These are phyloP conservation scores for Colletotrichum cereale DNA, from an alignment of 2,329 filamentous ascomycete species.

Conservation along the genomic window DNA sequence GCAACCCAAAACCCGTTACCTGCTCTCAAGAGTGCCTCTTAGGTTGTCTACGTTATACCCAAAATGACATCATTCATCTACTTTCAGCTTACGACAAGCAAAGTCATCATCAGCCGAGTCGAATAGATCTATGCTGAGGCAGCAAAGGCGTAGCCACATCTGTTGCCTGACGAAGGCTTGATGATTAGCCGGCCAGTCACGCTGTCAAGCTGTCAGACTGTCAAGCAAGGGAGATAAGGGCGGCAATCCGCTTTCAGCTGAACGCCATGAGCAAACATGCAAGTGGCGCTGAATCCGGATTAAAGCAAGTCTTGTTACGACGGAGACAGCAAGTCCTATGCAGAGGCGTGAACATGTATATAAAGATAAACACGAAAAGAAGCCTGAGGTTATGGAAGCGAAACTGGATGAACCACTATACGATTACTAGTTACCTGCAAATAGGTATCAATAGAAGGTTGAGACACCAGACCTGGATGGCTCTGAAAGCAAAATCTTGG, in stretches of 20 bases:
- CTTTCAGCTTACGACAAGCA: neutral
- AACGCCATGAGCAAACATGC: slow-evolving; percentile 18
- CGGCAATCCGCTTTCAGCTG: slow-evolving; percentile 31
- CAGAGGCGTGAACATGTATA: neutral
- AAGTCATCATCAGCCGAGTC: neutral
- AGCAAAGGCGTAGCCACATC: neutral
- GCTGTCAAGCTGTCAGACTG: neutral
- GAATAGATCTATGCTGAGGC: neutral
- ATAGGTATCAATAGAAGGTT: neutral
- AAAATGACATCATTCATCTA: neutral
- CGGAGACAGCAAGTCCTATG: slow-evolving; percentile 10
- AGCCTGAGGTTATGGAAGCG: neutral
- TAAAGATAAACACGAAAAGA: neutral
- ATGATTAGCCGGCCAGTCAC: neutral
- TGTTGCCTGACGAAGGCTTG: neutral
- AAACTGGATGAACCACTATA: neutral
- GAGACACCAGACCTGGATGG: neutral
- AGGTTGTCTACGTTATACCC: slow-evolving; percentile 29
- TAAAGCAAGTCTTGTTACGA: neutral
- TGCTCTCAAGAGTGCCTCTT: neutral
- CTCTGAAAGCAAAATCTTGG: neutral
- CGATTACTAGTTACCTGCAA: neutral
- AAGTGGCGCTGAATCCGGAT: slow-evolving; percentile 11
- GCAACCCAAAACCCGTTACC: neutral
- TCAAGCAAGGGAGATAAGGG: neutral